phyloP scores from a whole-genome alignment of 2,329 filamentous ascomycete genomes.

The Rachicladosporium sp. region DNA sequence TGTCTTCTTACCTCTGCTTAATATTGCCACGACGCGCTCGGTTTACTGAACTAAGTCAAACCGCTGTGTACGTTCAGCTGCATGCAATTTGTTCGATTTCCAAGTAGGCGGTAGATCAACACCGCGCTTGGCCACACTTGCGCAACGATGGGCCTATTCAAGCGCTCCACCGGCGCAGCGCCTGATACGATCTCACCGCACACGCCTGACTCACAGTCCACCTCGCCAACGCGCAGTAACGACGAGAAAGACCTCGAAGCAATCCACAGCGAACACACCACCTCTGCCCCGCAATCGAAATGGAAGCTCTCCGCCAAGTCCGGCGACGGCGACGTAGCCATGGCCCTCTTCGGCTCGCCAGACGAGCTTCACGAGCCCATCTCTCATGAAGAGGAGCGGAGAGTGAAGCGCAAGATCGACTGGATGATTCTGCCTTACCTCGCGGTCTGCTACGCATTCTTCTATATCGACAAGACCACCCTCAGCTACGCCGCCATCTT shows the following conservation, averaged over 20 bases:
- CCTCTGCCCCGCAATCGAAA: constrained; percentile 7
- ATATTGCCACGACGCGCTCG: too few species aligned
- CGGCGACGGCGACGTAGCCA: constrained; percentile 34
- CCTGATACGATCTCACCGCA: not conserved
- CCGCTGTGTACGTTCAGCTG: too few species aligned
- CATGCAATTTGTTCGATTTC: too few species aligned
- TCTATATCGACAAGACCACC: constrained; percentile 38
- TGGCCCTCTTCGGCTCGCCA: constrained; percentile 37
- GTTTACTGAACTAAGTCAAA: too few species aligned
- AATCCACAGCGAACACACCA: constrained; percentile 7
- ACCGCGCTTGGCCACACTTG: too few species aligned
- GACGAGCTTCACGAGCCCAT: constrained; percentile 31
- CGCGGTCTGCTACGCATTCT: constrained; percentile 25
- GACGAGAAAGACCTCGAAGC: constrained; percentile 4
- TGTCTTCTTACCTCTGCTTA: too few species aligned
- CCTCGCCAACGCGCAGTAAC: constrained; percentile 5
- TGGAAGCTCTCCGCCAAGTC: constrained; percentile 15
- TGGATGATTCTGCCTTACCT: constrained; percentile 44
- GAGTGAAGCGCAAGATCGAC: constrained; percentile 44
- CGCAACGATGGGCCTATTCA: constrained; percentile 11
- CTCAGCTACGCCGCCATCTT: constrained; percentile 54
- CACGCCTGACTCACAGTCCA: constrained; percentile 8
- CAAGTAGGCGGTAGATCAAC: too few species aligned
- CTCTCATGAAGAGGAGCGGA: constrained; percentile 35
- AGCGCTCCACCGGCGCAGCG: constrained; percentile 1